Conservation (phyloP, 352 stramenopile species). For the Bremia lactucae region DNA sequence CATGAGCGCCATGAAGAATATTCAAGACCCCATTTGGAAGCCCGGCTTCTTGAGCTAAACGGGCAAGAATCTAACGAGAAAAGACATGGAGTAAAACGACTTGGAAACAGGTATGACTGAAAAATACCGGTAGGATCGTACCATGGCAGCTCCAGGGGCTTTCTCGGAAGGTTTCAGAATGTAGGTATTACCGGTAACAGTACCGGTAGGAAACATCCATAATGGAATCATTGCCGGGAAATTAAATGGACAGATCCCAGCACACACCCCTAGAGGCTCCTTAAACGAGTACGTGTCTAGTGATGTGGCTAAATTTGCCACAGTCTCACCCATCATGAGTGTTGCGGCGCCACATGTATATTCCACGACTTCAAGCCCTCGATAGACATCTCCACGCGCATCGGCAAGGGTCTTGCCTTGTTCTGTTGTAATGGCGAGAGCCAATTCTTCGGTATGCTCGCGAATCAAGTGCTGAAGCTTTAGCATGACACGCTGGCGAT, state of each 20-base stretch:
- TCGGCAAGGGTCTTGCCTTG: conserved; percentile 89
- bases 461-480: conserved; percentile 93
- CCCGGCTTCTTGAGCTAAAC: conserved; percentile 88
- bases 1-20: conserved; percentile 83
- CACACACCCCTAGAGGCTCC: conserved; percentile 90
- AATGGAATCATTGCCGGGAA: conserved; percentile 97
- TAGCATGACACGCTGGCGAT: conserved; percentile 91
- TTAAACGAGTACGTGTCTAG: conserved; percentile 95
- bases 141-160: conserved; percentile 82
- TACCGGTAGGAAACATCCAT: conserved; percentile 85
- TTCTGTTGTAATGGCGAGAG: conserved; percentile 91
- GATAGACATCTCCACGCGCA: conserved; percentile 94
- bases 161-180: conserved; percentile 95
- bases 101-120: no score
- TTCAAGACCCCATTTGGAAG: conserved; percentile 93
- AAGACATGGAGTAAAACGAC: no score
- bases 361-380: conserved; percentile 86
- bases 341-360: conserved; percentile 64
- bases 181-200: conserved; percentile 93
- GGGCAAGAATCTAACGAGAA: conserved; percentile 88
- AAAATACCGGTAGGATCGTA: conserved; percentile 4
- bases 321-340: conserved; percentile 93
- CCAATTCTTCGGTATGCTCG: conserved; percentile 90
- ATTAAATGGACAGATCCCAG: conserved; percentile 91
- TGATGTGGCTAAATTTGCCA: conserved; percentile 84